Evolutionary conservation across 164 flowering plant species (phyloP), one percentile per base, ranked within the genome.

Genomic region (Chloranthus sessilifolius): DNA sequence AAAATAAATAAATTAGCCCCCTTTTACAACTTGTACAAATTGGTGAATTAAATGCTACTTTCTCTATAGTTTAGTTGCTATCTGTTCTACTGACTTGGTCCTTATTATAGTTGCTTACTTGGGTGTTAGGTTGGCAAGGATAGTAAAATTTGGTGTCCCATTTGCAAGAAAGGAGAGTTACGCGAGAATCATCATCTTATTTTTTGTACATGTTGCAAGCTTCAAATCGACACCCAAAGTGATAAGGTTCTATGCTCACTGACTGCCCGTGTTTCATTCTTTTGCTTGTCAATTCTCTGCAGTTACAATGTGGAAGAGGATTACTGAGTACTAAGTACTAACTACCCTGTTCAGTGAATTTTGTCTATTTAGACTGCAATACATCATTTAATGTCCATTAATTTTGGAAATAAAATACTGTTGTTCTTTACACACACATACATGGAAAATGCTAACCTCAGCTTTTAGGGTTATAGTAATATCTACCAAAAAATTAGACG

Each of bases 101-200:
- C 27, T n/a, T 25, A 45, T 15, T 51, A n/a, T 17, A 15, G 19
- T 9, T 14, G 10, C 29, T 50, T 9, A 17, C n/a, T 30, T 49
- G 43, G 37, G 17, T 36, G 29, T 17, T 41, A 67, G 67, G 68
- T 30, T 10, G 36, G 43, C 47, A 43, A 33, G 22, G 45, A 72
- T 24, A 60, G 50, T 61, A 46, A 25, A 16, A 53, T 73, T 31
- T 92, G 98, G 98, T 92, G 98, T 53, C 98, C 98, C 34, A 60
- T 85, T 52, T 92, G 98, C 73, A 82, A 76, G 72, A 72, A 55
- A 42, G 96, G 96, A 56, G 76, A 70, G 47, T 52, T 92, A 55
- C 67, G 54, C 59, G 82, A 92, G 66, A 72, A 72, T 30, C 53
- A n/a, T 8, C 62, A 30, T 62, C 54, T 54, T 50, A 75, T 92